Base-by-base conservation (phyloP, 129 eudicot species). In the Flaveria ramosissima region DNA sequence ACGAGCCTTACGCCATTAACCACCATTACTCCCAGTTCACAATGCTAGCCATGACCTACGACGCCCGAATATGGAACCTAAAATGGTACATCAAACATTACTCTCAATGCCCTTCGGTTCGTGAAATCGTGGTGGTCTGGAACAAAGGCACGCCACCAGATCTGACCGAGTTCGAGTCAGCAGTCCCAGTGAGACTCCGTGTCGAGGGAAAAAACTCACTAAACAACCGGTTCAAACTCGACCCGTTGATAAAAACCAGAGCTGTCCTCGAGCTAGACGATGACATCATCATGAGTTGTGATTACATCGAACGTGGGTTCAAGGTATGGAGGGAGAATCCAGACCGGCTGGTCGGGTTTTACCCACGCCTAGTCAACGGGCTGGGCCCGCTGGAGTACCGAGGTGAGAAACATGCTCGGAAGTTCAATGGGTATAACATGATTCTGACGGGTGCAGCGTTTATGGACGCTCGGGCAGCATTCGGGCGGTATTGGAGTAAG, bases 381-480 rank as follows among this genome's bases (percentile, higher is more conserved):
- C 70, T 67, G 0, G 71, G 59, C 51, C 96, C 86, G 6, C 77
- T 88, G 78, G 75, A 73, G 78, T 93, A 93, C 73, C 81, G 87
- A 57, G 96, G 84, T 1, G 98, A 93, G 76, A 89, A 85, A 78
- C 92, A 90, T 41, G 97, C 98, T 1, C 80, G 97, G 7, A 85
- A 78, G 13, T 82, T 79, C 60, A 81, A 86, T 14, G 96, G 91
- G 71, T 93, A 93, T 51, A 93, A 93, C 71, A 86, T 91, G 98
- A 90, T 93, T 9, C 61, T 93, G 64, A 93, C 97, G 0, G 97
- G 98, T 73, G 98, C 98, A 9, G 97, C 97, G 21, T 93, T 90
- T 55, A 48, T 93, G 16, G 96, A 93, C 63, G 52, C 70, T 12
- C 62, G 23, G 27, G 55, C 66, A 23, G 97, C 96, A 1, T 91